Evolutionary conservation across 176 grass and related monocot species (phyloP).

Genomic region (Ampelocalamus luodianensis): DNA sequence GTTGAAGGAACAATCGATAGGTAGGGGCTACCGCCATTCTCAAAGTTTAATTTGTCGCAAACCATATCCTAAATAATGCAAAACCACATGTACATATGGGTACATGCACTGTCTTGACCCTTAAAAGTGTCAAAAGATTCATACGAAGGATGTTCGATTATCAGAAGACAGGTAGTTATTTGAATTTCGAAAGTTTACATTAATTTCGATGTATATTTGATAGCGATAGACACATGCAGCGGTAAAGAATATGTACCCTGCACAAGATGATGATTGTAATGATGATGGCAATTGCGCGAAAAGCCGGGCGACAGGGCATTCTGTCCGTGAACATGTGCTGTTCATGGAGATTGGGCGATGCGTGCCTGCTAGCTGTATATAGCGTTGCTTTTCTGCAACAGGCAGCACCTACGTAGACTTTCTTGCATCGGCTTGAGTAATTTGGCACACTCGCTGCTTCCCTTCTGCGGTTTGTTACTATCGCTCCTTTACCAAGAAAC

Average conservation of each 20-base stretch:
- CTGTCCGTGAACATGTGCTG: background rate
- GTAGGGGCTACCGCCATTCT: no score
- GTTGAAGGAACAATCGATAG: no score
- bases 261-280: background rate
- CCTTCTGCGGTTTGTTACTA: background rate
- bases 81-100: no score
- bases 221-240: background rate
- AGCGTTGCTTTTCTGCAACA: background rate
- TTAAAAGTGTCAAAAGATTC: no score
- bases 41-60: no score
- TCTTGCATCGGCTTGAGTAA: background rate
- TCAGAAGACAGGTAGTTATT: no score
- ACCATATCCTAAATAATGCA: no score
- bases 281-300: conserved; percentile 24
- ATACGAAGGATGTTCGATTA: no score
- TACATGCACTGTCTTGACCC: no score
- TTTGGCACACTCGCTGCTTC: background rate
- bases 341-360: background rate
- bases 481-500: background rate
- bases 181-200: no score
- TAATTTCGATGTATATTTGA: no score
- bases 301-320: conserved; percentile 6
- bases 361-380: background rate
- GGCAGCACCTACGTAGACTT: background rate
- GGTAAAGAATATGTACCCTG: background rate